Base-by-base conservation (phyloP, 495 filamentous ascomycete species). In the Platismatia glauca region DNA sequence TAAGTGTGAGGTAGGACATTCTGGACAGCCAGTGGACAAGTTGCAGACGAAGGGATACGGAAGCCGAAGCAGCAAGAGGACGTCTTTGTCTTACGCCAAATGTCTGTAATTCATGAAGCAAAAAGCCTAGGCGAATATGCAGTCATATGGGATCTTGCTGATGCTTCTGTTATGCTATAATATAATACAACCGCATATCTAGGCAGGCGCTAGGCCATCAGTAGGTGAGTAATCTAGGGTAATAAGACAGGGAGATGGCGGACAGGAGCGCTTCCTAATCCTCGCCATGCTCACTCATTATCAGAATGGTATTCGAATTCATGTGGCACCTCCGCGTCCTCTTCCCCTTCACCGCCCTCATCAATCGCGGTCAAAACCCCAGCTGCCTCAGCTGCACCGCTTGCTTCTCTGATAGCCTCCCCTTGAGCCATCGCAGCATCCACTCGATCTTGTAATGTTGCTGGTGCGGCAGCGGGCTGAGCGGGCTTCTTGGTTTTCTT, bases 241-340 rank as follows among this genome's bases (percentile, higher is more conserved):
- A 39, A 20, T 41, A 43, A 55, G 59, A 61, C 59, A 55, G 15
- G 13, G 18, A 55, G 35, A 55, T 55, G 59, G 48, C 46, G 35
- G 59, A 43, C 35, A 43, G 1, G 59, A 61, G 59, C 27, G 48
- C 59, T 61, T 55, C 48, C 33, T 33, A 61, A 24, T 61, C 37
- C 22, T 82, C 80, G 50, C 86, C 82, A 16, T 82, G 84, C 62
- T 87, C 48, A 52, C 43, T 52, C 87, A 7, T 81, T 81, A 55
- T 95, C 91, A 16, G 86, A 86, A 66, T 88, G 84, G 70, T 97
- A 96, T 22, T 91, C 86, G 73, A 97, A 97, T 37, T 91, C 89
- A 22, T 81, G 77, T 18, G 93, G 93, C 31, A 86, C 71, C 20
- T 84, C 79, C 3, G 93, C 92, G 68, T 96, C 92, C 68, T 91